Evolutionary conservation across 345 rosid genomes (phyloP).

Genomic region (Eucalyptus guilfoylei): DNA sequence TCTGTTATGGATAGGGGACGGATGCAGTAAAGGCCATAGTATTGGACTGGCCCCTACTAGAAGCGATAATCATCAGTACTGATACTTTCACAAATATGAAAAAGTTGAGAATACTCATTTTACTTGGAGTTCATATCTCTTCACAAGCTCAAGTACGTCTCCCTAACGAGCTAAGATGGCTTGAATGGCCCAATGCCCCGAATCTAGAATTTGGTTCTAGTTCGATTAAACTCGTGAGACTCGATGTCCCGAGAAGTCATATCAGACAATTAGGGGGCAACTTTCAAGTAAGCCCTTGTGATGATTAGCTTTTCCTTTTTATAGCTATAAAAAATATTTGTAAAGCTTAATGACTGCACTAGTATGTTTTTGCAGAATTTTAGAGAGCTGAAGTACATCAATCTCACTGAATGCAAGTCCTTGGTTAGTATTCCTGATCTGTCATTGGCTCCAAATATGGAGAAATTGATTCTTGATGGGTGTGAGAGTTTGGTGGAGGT

Average conservation of each 20-base stretch:
- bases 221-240: neutral
- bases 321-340: neutral
- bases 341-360: neutral
- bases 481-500: neutral
- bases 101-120: neutral
- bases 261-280: neutral
- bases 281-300: neutral
- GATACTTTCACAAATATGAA: neutral
- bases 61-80: fast-evolving
- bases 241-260: fast-evolving
- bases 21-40: neutral
- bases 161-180: neutral
- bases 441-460: neutral
- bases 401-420: fast-evolving
- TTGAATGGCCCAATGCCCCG: neutral
- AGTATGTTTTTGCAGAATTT: neutral
- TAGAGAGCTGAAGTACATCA: neutral
- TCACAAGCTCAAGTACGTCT: neutral
- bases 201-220: neutral
- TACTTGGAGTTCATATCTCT: fast-evolving
- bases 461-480: fast-evolving
- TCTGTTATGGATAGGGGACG: neutral
- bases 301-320: neutral
- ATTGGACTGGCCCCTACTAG: fast-evolving
- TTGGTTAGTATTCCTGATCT: fast-evolving